Percentiles rank a stretch among this genome's conserved stretches.
phyloP scores from a whole-genome alignment of 352 stramenopile species.

The Phytophthora cajani region DNA sequence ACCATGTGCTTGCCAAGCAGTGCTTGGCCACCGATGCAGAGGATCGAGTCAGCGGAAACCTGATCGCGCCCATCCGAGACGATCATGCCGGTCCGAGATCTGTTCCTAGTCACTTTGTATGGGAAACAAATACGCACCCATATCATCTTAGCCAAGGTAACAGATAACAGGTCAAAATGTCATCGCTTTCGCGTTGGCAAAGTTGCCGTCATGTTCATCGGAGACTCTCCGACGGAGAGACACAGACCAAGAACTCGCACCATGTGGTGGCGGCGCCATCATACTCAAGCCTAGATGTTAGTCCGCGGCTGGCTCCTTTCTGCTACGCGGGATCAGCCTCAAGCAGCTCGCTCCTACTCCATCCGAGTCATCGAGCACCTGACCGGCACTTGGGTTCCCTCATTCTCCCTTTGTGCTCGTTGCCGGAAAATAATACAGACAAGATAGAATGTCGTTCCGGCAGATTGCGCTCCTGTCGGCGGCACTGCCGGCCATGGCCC shows the following conservation, averaged over 20 bases:
- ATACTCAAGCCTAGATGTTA: conserved; percentile 12
- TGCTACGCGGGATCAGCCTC: conserved; percentile 18
- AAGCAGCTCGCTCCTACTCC: conserved; percentile 11
- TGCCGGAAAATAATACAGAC: conserved; percentile 11
- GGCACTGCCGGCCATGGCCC: conserved; percentile 17
- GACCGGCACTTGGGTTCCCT: not conserved
- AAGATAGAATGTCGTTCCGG: conserved; percentile 19
- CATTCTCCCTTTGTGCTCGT: not conserved
- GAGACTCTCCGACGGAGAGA: no score
- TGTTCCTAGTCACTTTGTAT: not conserved
- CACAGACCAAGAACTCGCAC: conserved; percentile 15
- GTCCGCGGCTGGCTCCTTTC: conserved; percentile 12
- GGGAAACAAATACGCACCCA: not conserved
- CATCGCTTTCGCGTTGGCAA: conserved; percentile 5
- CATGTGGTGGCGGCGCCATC: conserved; percentile 15
- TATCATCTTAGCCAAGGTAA: not conserved
- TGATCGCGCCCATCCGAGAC: conserved; percentile 15
- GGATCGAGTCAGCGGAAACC: conserved; percentile 12
- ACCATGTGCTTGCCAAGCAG: not conserved
- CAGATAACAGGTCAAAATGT: not conserved
- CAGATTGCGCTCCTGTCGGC: conserved; percentile 14
- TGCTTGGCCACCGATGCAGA: not conserved
- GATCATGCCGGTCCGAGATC: conserved; percentile 12
- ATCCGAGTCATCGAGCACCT: conserved; percentile 7
- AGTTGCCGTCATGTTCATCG: conserved; percentile 4